Evolutionary conservation across 345 rosid species (phyloP), one percentile per base, ranked within the genome.

Genomic region (Pugionium dolabratum): DNA sequence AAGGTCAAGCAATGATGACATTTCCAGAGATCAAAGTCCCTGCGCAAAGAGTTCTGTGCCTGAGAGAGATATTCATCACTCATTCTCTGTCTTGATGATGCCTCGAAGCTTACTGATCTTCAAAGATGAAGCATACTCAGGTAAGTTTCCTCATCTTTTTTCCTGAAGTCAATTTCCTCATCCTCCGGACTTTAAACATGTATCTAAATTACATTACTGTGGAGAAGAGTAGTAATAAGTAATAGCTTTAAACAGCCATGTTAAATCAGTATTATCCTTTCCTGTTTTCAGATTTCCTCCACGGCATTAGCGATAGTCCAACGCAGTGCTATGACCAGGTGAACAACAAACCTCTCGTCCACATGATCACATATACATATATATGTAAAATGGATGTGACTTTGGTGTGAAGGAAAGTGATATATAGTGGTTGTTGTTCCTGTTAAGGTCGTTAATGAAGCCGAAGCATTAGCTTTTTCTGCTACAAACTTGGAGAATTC

Each of bases 91-190:
- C 4, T 59, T 83, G 59, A 62, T 93, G 84, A 84, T 81, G 94
- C 94, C 98, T 77, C 77, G 79, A 9, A 87, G 98, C 66, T 78
- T 93, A 78, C 69, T 90, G 58, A 86, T 89, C 77, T 93, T 93
- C 84, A 90, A 87, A 82, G 98, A 87, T 42, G 68, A 72, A 27
- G 83, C 90, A 26, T 92, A 92, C 56, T 69, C 85, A 37, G 85
- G 95, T 76, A 76, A 69, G 76, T 7, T 18, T 18, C 18, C 18
- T 18, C 18, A 18, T 18, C 18, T 0, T 18, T 18, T 18, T 18
- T 18, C 18, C 18, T 18, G 18, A 18, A 18, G 18, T 18, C 18
- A 18, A 18, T 18, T 18, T n/a, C 18, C 31, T 51, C 43, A 30
- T 50, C 43, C 32, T 49, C 2, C 39, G 31, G 36, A 26, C n/a